These are phyloP conservation scores for Trichoderma sp. DNA, from an alignment of 2,329 filamentous ascomycete genomes.

Conservation along the genomic window DNA sequence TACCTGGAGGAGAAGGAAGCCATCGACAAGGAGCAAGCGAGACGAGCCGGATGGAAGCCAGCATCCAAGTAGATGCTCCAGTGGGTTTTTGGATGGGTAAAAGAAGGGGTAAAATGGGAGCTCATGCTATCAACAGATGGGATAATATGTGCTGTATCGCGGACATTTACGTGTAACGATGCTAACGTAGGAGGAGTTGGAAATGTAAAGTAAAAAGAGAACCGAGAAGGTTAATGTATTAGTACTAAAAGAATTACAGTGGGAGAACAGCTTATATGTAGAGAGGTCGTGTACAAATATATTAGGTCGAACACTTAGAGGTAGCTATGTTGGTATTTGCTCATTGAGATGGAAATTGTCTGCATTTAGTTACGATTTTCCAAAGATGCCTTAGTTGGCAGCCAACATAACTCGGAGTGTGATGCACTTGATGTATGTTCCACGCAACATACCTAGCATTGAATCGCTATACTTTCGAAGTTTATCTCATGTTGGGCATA, in stretches of 20 bases:
- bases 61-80: constrained; percentile 5
- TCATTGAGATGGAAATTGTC: neutral
- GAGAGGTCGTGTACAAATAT: neutral
- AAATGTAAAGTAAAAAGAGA: constrained; percentile 1
- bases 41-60: constrained; percentile 32
- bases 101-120: no score
- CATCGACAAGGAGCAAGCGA: constrained; percentile 34
- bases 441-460: neutral
- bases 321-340: no score
- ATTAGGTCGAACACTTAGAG: neutral
- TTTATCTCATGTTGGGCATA: neutral
- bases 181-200: neutral
- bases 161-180: neutral
- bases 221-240: neutral
- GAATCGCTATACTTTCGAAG: neutral
- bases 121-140: neutral
- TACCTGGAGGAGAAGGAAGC: constrained; percentile 37
- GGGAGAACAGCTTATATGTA: neutral
- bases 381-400: neutral
- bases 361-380: neutral
- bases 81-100: neutral
- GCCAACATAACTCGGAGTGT: neutral
- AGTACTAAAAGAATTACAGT: neutral
- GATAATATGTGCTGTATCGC: neutral
- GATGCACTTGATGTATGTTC: no score